Conservation (phyloP, 352 stramenopile genomes). For the Porosira glacialis region DNA sequence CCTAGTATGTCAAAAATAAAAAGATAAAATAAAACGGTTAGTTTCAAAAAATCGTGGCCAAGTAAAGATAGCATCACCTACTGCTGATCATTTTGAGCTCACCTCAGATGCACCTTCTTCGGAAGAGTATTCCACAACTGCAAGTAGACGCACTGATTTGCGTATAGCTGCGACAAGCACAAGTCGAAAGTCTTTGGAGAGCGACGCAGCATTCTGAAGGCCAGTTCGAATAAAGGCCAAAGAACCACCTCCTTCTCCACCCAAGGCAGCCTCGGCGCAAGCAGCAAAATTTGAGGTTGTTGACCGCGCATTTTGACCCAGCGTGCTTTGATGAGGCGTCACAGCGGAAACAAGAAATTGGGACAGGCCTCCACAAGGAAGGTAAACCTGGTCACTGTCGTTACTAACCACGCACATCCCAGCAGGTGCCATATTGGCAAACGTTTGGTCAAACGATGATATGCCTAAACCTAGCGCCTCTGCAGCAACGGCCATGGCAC, state of each 20-base stretch:
- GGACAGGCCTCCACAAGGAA: conserved; percentile 51
- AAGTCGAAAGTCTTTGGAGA: conserved; percentile 52
- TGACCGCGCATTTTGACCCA: conserved; percentile 14
- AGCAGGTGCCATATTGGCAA: too few relatives aligned
- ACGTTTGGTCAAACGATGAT: conserved; percentile 60
- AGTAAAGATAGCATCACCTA: conserved; percentile 12
- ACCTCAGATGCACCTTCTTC: conserved; percentile 59
- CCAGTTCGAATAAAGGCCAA: conserved; percentile 64
- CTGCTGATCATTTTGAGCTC: conserved; percentile 30
- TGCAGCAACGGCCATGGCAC: conserved; percentile 79
- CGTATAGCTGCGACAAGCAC: conserved; percentile 62
- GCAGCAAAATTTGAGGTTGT: conserved; percentile 46
- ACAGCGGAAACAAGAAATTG: conserved; percentile 64
- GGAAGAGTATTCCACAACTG: conserved; percentile 64
- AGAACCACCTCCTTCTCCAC: conserved; percentile 59
- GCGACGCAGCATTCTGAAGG: conserved; percentile 61
- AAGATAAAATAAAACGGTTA: not conserved
- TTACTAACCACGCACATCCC: conserved; percentile 42
- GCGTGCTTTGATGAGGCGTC: conserved; percentile 10
- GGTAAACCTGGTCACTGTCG: conserved; percentile 46
- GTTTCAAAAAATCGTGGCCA: conserved; percentile 3
- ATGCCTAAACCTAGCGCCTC: conserved; percentile 80
- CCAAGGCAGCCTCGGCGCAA: conserved; percentile 65
- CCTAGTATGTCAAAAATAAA: conserved; percentile 20
- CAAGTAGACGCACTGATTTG: conserved; percentile 63